Conservation (phyloP, 2,329 filamentous ascomycete genomes). For the Colletotrichum simmondsii region DNA sequence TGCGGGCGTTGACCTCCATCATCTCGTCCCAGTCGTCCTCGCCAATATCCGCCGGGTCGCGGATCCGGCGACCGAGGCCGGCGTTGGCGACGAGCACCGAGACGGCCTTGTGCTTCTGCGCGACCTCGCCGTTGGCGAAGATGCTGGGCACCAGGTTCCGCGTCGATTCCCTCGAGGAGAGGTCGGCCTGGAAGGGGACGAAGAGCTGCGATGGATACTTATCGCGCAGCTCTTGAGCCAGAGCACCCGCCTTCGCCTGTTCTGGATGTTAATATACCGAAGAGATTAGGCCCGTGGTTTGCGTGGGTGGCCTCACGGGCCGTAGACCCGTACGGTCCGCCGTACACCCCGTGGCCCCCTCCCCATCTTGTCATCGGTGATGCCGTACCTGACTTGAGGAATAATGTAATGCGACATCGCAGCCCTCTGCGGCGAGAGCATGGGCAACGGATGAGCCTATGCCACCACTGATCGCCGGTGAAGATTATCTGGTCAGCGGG, state of each 20-base stretch:
- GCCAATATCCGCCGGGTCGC: constrained; percentile 44
- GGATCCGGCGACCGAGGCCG: constrained; percentile 45
- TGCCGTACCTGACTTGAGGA: constrained; percentile 44
- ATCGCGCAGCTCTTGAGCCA: constrained; percentile 40
- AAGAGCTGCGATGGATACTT: constrained; percentile 43
- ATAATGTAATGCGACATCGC: constrained; percentile 48
- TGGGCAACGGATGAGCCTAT: constrained; percentile 47
- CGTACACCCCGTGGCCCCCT: too few relatives aligned
- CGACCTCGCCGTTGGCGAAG: constrained; percentile 32
- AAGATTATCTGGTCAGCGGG: background rate
- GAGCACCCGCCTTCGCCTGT: constrained; percentile 44
- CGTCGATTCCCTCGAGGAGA: constrained; percentile 41
- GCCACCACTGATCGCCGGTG: constrained; percentile 41
- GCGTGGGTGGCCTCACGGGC: too few relatives aligned
- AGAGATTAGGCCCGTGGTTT: background rate
- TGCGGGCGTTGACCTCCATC: constrained; percentile 46
- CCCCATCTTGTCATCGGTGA: background rate
- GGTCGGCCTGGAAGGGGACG: constrained; percentile 40
- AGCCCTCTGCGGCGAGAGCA: constrained; percentile 47
- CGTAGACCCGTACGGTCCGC: background rate
- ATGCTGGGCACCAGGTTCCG: constrained; percentile 38
- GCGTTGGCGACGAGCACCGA: constrained; percentile 47
- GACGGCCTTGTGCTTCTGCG: constrained; percentile 40
- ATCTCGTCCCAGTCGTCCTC: constrained; percentile 50
- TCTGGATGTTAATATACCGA: background rate